Percentiles rank a stretch among this genome's conserved stretches.
Evolutionary conservation across 83 land plant genomes (phyloP).

Genomic region (Isoetes engelmannii): DNA sequence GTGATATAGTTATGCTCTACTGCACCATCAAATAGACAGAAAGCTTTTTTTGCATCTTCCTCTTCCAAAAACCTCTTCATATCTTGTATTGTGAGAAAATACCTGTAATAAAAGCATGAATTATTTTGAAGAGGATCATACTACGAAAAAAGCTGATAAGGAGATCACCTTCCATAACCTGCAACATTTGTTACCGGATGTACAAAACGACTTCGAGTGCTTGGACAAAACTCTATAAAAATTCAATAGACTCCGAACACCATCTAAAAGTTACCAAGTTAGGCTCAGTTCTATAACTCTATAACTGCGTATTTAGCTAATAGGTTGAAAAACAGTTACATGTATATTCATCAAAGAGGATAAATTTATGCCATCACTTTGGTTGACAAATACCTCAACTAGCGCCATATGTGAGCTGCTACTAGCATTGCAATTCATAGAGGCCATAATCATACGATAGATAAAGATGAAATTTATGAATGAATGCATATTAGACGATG

Average conservation of each 20-base stretch:
- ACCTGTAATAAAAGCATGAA: conserved; percentile 33
- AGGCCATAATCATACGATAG: no score
- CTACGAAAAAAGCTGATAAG: not conserved
- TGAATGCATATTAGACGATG: no score
- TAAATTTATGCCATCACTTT: conserved; percentile 65
- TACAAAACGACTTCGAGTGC: conserved; percentile 29
- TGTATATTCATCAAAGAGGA: conserved; percentile 71
- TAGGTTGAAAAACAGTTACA: no score
- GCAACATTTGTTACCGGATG: conserved; percentile 49
- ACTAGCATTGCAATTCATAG: no score
- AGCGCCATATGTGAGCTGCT: no score
- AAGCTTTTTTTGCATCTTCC: conserved; percentile 41
- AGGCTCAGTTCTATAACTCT: no score
- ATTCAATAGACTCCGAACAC: conserved; percentile 49
- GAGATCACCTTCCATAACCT: conserved; percentile 22
- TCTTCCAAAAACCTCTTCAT: conserved; percentile 40
- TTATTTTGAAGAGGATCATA: no score
- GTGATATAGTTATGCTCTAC: conserved; percentile 44
- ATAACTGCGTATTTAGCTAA: no score
- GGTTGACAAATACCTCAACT: no score
- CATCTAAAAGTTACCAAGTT: conserved; percentile 74
- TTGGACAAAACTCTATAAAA: conserved; percentile 39
- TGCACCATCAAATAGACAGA: conserved; percentile 41
- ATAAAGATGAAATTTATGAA: no score
- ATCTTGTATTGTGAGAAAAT: conserved; percentile 46